phyloP scores from a whole-genome alignment of 1,284 basidiomycete species.

The Rhodotorula sp. region DNA sequence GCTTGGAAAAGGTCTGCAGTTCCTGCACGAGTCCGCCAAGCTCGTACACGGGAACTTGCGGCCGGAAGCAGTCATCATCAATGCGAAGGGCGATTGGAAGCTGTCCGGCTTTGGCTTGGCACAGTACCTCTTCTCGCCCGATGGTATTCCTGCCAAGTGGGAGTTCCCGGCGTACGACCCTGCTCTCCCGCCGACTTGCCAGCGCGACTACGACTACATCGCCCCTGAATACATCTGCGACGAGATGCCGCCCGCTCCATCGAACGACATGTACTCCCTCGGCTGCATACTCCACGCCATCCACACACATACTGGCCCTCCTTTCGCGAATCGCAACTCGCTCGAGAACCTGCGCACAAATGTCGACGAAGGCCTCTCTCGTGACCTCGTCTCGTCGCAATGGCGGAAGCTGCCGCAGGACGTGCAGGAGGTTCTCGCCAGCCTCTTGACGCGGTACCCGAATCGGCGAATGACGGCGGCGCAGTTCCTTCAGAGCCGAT shows the following conservation, averaged over 20 bases:
- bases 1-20: conserved; percentile 86
- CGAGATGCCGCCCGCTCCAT: conserved; percentile 69
- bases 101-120: conserved; percentile 85
- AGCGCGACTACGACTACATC: conserved; percentile 92
- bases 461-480: conserved; percentile 70
- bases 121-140: conserved; percentile 68
- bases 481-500: conserved; percentile 63
- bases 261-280: conserved; percentile 92
- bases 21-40: conserved; percentile 86
- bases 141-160: conserved; percentile 77
- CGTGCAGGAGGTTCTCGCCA: conserved; percentile 63
- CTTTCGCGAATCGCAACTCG: conserved; percentile 84
- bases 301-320: conserved; percentile 81
- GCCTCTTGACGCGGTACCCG: conserved; percentile 75
- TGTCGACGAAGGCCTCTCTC: conserved; percentile 58
- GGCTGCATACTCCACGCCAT: conserved; percentile 87
- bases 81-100: conserved; percentile 97
- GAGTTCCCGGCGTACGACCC: conserved; percentile 86
- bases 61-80: conserved; percentile 79
- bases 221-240: conserved; percentile 94
- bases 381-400: conserved; percentile 42
- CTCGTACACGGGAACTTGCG: conserved; percentile 89
- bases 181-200: conserved; percentile 73
- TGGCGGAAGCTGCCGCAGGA: conserved; percentile 46
- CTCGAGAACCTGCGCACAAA: conserved; percentile 75